Base-by-base conservation (phyloP, 768 basidiomycete species). In the Lepiota brunneoincarnata region DNA sequence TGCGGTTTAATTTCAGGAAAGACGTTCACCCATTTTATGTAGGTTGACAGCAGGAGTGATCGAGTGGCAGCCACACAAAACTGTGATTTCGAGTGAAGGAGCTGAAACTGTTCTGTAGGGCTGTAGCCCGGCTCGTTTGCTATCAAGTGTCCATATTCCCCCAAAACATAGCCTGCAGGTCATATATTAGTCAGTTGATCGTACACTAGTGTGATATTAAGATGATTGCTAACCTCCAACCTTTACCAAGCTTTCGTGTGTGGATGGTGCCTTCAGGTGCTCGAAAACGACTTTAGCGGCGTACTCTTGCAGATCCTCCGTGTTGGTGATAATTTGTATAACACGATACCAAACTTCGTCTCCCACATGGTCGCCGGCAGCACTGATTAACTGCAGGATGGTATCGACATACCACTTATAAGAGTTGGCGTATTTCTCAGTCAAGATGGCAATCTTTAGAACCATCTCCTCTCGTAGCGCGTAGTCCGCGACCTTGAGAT, bases 311-410 rank as follows among this genome's bases (percentile, higher is more conserved):
- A 99, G 76, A 70, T 98, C 93, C 67, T 98, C 96, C 20, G 97
- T 99, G 66, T 99, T 99, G 42, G 93, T 98, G 44, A 97, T 92
- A 56, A 99, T 98, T 67, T 98, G 97, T 23, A 99, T 89, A 46
- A 99, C 94, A 49, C 97, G 91, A 70, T 97, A 98, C 97, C 97
- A 99, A 31, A 99, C 97, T 75, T 98, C 97, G 59, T 98, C 96
- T 42, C 97, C 97, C 49, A 99, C 96, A 66, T 99, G 94, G 64
- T 99, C 97, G 50, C 97, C 97, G 10, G 97, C 97, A 37, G 93
- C 87, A 65, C 90, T 92, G 67, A 99, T 96, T 53, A 99, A 83
- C 64, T 94, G 89, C 61, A 99, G 73, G 65, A 98, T 92, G 60
- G 94, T 99, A 70, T 99, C 96, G 53, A 99, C 92, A 75, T 99